Evolutionary conservation across 148 eudicot species (phyloP).

Genomic region (Persicaria tinctoria): DNA sequence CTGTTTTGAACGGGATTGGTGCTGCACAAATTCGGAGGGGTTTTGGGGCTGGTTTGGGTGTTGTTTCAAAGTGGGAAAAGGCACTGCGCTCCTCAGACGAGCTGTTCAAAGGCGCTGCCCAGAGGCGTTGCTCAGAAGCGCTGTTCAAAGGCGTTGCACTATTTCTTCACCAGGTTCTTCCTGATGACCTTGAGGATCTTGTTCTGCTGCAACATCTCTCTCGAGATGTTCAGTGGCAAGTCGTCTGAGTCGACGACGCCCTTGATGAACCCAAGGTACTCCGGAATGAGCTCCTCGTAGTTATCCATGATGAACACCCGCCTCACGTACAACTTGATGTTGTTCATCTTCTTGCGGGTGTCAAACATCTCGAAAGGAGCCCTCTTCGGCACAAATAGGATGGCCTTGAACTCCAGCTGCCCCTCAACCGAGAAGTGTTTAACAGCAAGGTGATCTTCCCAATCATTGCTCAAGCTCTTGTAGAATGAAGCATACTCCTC

Average conservation of each 20-base stretch:
- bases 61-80: too few relatives aligned
- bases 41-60: too few relatives aligned
- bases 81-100: too few relatives aligned
- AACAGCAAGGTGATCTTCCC: slow-evolving; percentile 87
- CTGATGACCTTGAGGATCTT: slow-evolving; percentile 88
- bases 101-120: too few relatives aligned
- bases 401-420: slow-evolving; percentile 78
- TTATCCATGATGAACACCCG: slow-evolving; percentile 93
- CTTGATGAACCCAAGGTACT: slow-evolving; percentile 87
- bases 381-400: slow-evolving; percentile 71
- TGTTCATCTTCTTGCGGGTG: slow-evolving; percentile 80
- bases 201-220: slow-evolving; percentile 90
- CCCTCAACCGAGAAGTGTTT: slow-evolving; percentile 95
- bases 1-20: too few relatives aligned
- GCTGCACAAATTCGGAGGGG: too few relatives aligned
- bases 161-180: slow-evolving; percentile 85
- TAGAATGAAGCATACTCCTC: slow-evolving; percentile 89
- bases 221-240: slow-evolving; percentile 81
- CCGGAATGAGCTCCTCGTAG: slow-evolving; percentile 86
- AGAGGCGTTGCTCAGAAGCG: too few relatives aligned
- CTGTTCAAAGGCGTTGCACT: too few relatives aligned
- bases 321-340: slow-evolving; percentile 90
- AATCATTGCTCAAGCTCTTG: slow-evolving; percentile 86
- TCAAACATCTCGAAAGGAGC: slow-evolving; percentile 88
- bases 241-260: slow-evolving; percentile 91